Conservation (phyloP, 129 eudicot genomes). For the Flaveria bidentis region DNA sequence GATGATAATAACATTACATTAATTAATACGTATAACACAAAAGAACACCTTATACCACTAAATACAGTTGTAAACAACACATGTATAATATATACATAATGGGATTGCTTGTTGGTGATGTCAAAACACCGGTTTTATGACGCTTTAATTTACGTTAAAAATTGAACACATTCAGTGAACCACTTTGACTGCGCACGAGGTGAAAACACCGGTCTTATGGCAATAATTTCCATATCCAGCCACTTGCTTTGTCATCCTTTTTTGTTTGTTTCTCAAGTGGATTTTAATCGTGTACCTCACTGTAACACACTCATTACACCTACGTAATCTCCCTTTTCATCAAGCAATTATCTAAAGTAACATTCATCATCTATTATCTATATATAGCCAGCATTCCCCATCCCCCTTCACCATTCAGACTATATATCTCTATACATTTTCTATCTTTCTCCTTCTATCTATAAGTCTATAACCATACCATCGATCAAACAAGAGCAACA, state of each 20-base stretch:
- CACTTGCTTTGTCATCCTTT: slow-evolving; percentile 27
- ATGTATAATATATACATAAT: neutral
- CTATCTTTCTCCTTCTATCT: slow-evolving; percentile 1
- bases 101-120: slow-evolving; percentile 22
- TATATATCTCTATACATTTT: neutral
- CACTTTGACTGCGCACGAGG: slow-evolving; percentile 26
- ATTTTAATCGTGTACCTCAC: slow-evolving; percentile 34
- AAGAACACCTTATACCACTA: neutral
- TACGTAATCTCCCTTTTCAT: slow-evolving; percentile 37
- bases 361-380: slow-evolving; percentile 45
- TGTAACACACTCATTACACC: slow-evolving; percentile 28
- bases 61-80: neutral
- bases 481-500: slow-evolving; percentile 5
- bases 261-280: slow-evolving; percentile 30
- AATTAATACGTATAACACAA: too few species aligned
- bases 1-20: too few species aligned
- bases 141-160: neutral
- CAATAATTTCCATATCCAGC: slow-evolving; percentile 18
- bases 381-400: slow-evolving; percentile 24
- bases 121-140: slow-evolving; percentile 25
- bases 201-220: neutral
- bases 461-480: slow-evolving; percentile 12
- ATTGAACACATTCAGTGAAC: slow-evolving; percentile 26
- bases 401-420: slow-evolving; percentile 2
- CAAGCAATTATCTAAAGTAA: slow-evolving; percentile 4